Evolutionary conservation across 495 filamentous ascomycete species (phyloP).

Genomic region (Annulohypoxylon bovei): DNA sequence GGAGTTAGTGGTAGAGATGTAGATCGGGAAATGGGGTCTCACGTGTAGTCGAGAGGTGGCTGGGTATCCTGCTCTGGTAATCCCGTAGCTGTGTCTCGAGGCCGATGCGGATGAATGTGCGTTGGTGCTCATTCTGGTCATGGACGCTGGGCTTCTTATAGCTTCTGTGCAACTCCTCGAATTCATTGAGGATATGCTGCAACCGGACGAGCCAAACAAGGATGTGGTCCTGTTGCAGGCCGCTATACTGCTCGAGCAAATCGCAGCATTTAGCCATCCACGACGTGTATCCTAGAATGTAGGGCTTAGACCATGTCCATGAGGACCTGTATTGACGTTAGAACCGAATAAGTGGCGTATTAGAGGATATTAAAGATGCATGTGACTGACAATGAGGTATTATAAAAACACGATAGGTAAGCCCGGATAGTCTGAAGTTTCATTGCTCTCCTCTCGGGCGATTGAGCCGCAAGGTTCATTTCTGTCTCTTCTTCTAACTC

Average conservation of each 20-base stretch:
- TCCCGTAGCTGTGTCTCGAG: conserved; percentile 55
- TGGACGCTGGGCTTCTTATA: conserved; percentile 35
- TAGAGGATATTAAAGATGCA: background rate
- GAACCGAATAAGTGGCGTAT: background rate
- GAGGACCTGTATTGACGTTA: conserved; percentile 41
- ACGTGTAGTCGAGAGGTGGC: conserved; percentile 38
- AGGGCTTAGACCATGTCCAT: conserved; percentile 47
- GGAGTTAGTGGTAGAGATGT: background rate
- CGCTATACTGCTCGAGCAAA: conserved; percentile 45
- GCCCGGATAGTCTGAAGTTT: conserved; percentile 52
- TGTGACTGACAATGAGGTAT: conserved; percentile 48
- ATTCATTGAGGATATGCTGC: conserved; percentile 51
- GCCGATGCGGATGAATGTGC: conserved; percentile 51
- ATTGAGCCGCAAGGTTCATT: conserved; percentile 17
- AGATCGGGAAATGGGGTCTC: background rate
- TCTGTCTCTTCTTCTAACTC: conserved; percentile 52
- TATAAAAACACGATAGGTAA: conserved; percentile 52
- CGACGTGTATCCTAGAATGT: conserved; percentile 42
- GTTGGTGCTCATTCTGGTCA: conserved; percentile 50
- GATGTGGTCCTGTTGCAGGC: conserved; percentile 46
- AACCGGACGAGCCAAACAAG: conserved; percentile 55
- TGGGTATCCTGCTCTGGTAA: conserved; percentile 50
- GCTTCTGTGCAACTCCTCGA: conserved; percentile 41
- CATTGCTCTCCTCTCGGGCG: conserved; percentile 18
- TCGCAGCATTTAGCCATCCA: conserved; percentile 51